phyloP scores from a whole-genome alignment of 2,329 filamentous ascomycete genomes.

The Diplocarpon rosae region DNA sequence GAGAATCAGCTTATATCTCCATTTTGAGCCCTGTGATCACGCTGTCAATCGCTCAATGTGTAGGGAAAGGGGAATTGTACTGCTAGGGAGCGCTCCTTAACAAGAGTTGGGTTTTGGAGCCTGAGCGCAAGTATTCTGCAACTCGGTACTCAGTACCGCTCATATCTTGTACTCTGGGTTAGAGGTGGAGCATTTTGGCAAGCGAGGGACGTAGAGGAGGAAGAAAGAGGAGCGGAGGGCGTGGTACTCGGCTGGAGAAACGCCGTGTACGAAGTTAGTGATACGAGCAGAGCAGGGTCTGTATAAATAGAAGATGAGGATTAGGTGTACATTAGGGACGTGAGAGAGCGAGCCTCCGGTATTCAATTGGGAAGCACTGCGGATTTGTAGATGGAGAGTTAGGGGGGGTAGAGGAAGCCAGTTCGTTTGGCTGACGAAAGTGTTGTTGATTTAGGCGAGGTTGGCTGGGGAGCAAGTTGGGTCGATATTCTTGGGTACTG shows the following conservation, averaged over 20 bases:
- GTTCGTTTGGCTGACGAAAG: constrained; percentile 40
- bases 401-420: constrained; percentile 47
- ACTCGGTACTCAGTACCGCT: constrained; percentile 48
- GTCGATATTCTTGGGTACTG: background rate
- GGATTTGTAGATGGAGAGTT: constrained; percentile 42
- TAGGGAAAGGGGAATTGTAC: too few relatives aligned
- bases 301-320: constrained; percentile 54
- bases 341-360: constrained; percentile 50
- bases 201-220: constrained; percentile 50
- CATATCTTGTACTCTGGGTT: constrained; percentile 37
- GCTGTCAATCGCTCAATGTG: too few relatives aligned
- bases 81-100: too few relatives aligned
- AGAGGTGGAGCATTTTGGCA: constrained; percentile 41
- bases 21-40: too few relatives aligned
- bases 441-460: constrained; percentile 4
- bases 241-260: constrained; percentile 20
- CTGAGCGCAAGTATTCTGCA: constrained; percentile 57
- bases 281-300: constrained; percentile 33
- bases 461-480: constrained; percentile 1
- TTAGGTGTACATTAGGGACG: constrained; percentile 43
- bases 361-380: constrained; percentile 47
- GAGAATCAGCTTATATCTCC: too few relatives aligned
- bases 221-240: constrained; percentile 36
- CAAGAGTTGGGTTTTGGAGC: constrained; percentile 36
- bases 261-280: constrained; percentile 6